Percentiles rank a stretch among this genome's conserved stretches.
Evolutionary conservation across 2,329 filamentous ascomycete genomes (phyloP).

Genomic region (Neofusicoccum cordaticola): DNA sequence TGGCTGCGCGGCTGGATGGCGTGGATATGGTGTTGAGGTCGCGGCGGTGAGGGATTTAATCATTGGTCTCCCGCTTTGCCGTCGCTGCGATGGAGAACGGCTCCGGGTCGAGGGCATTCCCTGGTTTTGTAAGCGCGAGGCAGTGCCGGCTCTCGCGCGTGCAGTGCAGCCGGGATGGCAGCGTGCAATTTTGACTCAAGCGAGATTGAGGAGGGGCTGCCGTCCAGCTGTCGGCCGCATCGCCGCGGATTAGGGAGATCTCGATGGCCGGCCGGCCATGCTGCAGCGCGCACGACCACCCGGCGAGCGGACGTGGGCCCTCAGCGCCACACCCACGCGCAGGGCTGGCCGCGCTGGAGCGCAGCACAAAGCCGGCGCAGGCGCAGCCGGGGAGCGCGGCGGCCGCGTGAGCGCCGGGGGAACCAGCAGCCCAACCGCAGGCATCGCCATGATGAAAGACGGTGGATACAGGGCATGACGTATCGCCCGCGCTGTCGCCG

Average conservation of each 20-base stretch:
- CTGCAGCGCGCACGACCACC: too few relatives aligned
- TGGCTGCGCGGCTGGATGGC: neutral
- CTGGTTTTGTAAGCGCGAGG: slow-evolving; percentile 7
- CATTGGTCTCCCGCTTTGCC: neutral
- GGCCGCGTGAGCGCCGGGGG: neutral
- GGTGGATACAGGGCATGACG: neutral
- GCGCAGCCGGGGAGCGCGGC: neutral
- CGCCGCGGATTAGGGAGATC: neutral
- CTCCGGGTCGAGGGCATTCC: neutral
- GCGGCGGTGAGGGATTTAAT: slow-evolving; percentile 14
- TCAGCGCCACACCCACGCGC: neutral
- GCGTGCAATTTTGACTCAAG: neutral
- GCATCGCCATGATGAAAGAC: neutral
- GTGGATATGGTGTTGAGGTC: slow-evolving; percentile 8
- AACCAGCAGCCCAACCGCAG: neutral
- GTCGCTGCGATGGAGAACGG: neutral
- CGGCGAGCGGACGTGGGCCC: neutral
- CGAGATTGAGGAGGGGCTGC: neutral
- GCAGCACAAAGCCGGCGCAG: neutral
- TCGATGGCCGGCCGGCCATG: neutral
- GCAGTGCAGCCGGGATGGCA: neutral
- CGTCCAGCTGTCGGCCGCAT: neutral
- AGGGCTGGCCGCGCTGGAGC: neutral
- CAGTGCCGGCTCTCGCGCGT: neutral
- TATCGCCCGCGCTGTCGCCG: neutral